A percentile compares a stretch with the other conserved stretches of the same genome.
Evolutionary conservation across 2,329 filamentous ascomycete genomes (phyloP).

Genomic region (Penicillium occitanis): DNA sequence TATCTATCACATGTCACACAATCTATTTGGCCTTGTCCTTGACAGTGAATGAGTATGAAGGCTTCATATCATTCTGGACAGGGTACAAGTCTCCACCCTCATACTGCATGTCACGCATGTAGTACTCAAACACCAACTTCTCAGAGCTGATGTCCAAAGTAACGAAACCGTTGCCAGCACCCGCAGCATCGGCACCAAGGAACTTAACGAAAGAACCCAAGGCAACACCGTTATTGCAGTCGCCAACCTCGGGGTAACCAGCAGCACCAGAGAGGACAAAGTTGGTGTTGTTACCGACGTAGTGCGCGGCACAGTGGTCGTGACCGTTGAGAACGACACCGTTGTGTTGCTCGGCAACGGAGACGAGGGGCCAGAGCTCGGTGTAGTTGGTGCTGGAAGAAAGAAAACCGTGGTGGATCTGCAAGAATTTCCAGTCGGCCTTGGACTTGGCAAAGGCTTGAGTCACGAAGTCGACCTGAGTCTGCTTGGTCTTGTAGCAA

Average conservation of each 20-base stretch:
- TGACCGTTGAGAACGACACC: constrained; percentile 30
- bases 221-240: constrained; percentile 30
- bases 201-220: constrained; percentile 27
- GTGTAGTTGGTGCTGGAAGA: constrained; percentile 26
- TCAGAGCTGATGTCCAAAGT: constrained; percentile 28
- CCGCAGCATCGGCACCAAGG: constrained; percentile 26
- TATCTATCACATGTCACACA: background rate
- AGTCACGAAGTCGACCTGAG: constrained; percentile 26
- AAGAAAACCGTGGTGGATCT: constrained; percentile 28
- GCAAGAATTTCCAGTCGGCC: constrained; percentile 30
- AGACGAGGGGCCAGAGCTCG: constrained; percentile 27
- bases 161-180: constrained; percentile 30
- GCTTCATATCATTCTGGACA: constrained; percentile 25
- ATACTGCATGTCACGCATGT: constrained; percentile 24
- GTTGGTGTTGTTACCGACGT: constrained; percentile 26
- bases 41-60: constrained; percentile 24
- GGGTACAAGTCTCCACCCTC: constrained; percentile 28
- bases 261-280: constrained; percentile 26
- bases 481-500: constrained; percentile 27
- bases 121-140: constrained; percentile 26
- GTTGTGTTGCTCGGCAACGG: constrained; percentile 25
- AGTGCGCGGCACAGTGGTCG: constrained; percentile 31
- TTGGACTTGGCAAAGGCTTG: constrained; percentile 26
- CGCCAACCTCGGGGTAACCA: constrained; percentile 22
- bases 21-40: constrained; percentile 21